Evolutionary conservation across 352 stramenopile species (phyloP), one percentile per base, ranked within the genome.

Genomic region (Phytophthora pisi): DNA sequence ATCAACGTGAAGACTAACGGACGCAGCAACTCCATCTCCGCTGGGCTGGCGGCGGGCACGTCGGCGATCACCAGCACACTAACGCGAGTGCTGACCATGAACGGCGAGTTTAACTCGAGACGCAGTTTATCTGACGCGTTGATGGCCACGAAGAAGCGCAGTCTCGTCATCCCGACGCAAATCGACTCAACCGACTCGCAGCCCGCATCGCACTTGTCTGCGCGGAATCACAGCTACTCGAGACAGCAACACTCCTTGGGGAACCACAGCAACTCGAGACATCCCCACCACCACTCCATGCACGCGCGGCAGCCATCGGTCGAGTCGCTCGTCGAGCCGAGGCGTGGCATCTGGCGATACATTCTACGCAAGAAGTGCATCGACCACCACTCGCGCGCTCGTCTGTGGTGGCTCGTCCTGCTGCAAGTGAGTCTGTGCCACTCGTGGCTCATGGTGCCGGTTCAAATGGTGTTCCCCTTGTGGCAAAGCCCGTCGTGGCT

Each of bases 381-480:
- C 24, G 78, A 92, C 50, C 72, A 77, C 4, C 78, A 92, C 5
- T 91, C 82, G 1, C 57, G 43, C 11, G 45, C 57, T 2, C 69
- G 82, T 16, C 45, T 86, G 11, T 81, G 73, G 67, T 92, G 84
- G 84, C 57, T 92, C 0, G 11, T 86, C 2, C 34, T 83, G 0
- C 56, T 84, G 1, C 59, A 77, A 47, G 4, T 63, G 9, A 72
- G 64, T 7, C 62, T 86, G 26, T 68, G 66, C 15, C 75, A 85
- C 49, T 74, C 81, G 38, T 92, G 82, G 82, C 43, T 81, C 13
- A 58, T 82, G 34, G 68, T 90, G 23, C 81, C 82, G 0, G 61
- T 87, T 36, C 80, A 85, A 45, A 62, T 89, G 2, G 74, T 77
- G 2, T 92, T 92, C 31, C 77, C 77, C 0, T 55, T 87, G 4